Base-by-base conservation (phyloP, 768 basidiomycete genomes). In the Obba rivulosa region DNA sequence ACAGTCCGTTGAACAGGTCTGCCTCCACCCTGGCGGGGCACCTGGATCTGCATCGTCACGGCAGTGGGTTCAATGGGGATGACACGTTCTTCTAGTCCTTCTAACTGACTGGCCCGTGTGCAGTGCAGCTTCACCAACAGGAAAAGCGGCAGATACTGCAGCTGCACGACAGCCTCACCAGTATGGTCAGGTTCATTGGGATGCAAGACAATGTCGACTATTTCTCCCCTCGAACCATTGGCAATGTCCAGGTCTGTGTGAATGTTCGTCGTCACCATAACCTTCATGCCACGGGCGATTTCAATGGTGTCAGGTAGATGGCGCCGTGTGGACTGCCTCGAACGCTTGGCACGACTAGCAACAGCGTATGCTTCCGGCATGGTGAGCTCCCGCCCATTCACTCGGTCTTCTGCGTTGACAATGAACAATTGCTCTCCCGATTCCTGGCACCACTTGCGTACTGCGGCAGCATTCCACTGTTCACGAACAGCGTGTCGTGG, bases 181-280 rank as follows among this genome's bases (percentile, higher is more conserved):
- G 24, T 46, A 1, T 56, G 17, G 2, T 38, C 13, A 8, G 56
- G 54, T 45, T 72, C 63, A 0, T 65, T 57, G 2, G 56, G 56
- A 57, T 71, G 44, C 0, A 74, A 54, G 1, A 70, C 43, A 17
- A 72, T 70, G 34, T 61, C 62, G 0, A 58, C 49, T 1, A 72
- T 63, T 10, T 54, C 50, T 0, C 70, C 69, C 1, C 62, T 21
- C 0, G 68, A 55, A 0, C 74, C 68, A 41, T 74, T 75, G 0
- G 72, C 63, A 0, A 76, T 43, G 34, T 74, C 72, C 0, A 68
- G 52, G 23, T 73, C 68, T 1, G 68, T 73, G n/a, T 69, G 62
- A 0, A 75, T 46, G 36, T 74, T 74, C 1, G 37, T 41, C 1
- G 65, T 70, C 0, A 74, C 66, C 66, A 74, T 66, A 0, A 69